Evolutionary conservation across 2,329 filamentous ascomycete species (phyloP).

Genomic region (Colletotrichum orbiculare): DNA sequence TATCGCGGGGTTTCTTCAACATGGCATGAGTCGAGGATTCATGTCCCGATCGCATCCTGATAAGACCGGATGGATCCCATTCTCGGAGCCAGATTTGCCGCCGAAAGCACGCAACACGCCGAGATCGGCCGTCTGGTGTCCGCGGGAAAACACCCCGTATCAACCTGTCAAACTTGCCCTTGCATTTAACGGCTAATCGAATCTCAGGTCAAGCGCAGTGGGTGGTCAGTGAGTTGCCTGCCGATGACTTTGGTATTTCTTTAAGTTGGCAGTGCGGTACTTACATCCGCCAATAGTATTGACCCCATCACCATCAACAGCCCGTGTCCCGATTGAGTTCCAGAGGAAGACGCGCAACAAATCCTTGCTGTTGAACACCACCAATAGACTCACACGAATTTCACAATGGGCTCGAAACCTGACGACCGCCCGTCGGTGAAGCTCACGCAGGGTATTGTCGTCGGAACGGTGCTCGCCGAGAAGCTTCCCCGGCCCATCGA

Average conservation of each 20-base stretch:
- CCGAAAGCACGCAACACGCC: conserved; percentile 19
- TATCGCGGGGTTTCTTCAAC: conserved; percentile 21
- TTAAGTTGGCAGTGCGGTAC: conserved; percentile 5
- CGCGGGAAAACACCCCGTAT: conserved; percentile 27
- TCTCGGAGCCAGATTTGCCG: conserved; percentile 20
- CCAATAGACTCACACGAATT: neutral
- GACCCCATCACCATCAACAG: no score
- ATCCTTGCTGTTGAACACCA: neutral
- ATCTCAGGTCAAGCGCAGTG: conserved; percentile 2
- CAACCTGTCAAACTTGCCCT: neutral
- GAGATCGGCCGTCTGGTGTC: conserved; percentile 27
- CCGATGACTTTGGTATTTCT: neutral
- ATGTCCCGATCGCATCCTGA: conserved; percentile 7
- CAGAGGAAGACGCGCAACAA: no score
- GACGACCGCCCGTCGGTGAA: conserved; percentile 28
- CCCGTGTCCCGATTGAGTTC: no score
- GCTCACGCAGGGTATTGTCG: conserved; percentile 54
- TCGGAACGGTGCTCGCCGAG: conserved; percentile 48
- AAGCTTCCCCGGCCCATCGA: conserved; percentile 57
- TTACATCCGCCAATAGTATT: neutral
- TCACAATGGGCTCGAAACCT: conserved; percentile 26
- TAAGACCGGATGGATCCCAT: conserved; percentile 7
- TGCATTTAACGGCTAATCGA: conserved; percentile 26
- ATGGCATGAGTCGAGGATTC: conserved; percentile 5
- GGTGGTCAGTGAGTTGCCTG: neutral